Percentiles rank a stretch among this genome's conserved stretches.
These are phyloP conservation scores for Dimargaris cristalligena DNA, from an alignment of 192 early-diverging fungal species.

Conservation along the genomic window DNA sequence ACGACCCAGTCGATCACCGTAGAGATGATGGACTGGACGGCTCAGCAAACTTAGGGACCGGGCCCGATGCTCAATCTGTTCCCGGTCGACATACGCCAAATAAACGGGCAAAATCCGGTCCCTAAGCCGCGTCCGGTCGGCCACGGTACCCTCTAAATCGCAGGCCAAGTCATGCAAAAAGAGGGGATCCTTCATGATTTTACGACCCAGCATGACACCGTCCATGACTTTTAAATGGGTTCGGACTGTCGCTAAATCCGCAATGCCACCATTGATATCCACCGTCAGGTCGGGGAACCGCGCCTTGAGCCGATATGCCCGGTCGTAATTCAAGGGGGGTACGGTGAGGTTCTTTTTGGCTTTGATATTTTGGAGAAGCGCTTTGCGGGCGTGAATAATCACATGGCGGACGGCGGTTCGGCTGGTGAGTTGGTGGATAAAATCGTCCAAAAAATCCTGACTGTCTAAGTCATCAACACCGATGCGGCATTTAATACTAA, in stretches of 20 bases:
- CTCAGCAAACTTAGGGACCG: neutral
- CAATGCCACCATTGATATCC: conserved; percentile 51
- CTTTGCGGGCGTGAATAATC: conserved; percentile 54
- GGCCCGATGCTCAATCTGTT: neutral
- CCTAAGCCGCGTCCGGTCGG: neutral
- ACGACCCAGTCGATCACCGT: neutral
- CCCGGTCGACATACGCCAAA: neutral
- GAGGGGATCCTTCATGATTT: conserved; percentile 47
- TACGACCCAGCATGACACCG: conserved; percentile 56
- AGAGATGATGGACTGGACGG: neutral
- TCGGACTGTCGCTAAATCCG: conserved; percentile 18
- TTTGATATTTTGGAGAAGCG: conserved; percentile 42
- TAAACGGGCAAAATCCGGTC: neutral
- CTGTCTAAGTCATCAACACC: conserved; percentile 54
- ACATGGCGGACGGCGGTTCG: conserved; percentile 18
- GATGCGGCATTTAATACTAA: conserved; percentile 61
- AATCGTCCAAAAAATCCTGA: conserved; percentile 32
- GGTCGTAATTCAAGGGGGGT: conserved; percentile 42
- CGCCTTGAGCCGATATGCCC: conserved; percentile 33
- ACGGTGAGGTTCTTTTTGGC: conserved; percentile 49
- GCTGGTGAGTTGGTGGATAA: conserved; percentile 16
- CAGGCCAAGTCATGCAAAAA: conserved; percentile 42
- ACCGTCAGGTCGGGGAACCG: conserved; percentile 37
- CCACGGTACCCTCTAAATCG: conserved; percentile 14
- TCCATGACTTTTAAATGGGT: conserved; percentile 30